Base-by-base conservation (phyloP, 1,284 basidiomycete species). In the Rhodofomes roseus region DNA sequence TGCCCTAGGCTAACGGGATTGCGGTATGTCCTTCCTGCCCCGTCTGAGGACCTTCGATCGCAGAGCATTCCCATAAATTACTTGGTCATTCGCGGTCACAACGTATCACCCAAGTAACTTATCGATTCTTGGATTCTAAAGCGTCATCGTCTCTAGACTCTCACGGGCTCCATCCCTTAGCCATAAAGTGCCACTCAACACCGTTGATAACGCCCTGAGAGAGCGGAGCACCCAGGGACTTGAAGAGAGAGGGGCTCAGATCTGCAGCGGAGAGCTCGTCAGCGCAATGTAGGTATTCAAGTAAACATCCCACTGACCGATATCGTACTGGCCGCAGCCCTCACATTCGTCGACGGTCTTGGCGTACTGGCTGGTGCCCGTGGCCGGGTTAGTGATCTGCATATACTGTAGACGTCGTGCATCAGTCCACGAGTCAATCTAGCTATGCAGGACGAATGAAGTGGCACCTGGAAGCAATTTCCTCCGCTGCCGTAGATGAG, bases 401-500 rank as follows among this genome's bases (percentile, higher is more conserved):
- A 56, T n/a, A 18, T 27, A 56, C 55, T 56, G 31, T 36, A 18
- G 37, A 8, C n/a, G n/a, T 29, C 8, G 48, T 50, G 20, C 27
- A n/a, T 37, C 4, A 23, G 23, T 16, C 22, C 18, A 6, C 14
- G 31, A 9, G 22, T 3, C 9, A 2, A 40, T 50, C 23, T 6
- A 16, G 8, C 8, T 12, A 20, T 8, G 12, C 11, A 2, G 12
- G 1, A 12, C 18, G 8, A 25, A 23, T 4, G 18, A 12, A 1
- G 18, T 31, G 12, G 6, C 25, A 57, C 55, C 43, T 50, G 34
- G 44, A 39, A 37, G n/a, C 55, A 57, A 25, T 48, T 48, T 25
- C 44, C 44, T 18, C 55, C 46, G 46, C 37, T 44, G 55, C 44
- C 44, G 22, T 39, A 57, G 22, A 57, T 51, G 16, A 37, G 31